These are phyloP conservation scores for Terana coerulea DNA, from an alignment of 768 basidiomycete genomes.

Conservation along the genomic window DNA sequence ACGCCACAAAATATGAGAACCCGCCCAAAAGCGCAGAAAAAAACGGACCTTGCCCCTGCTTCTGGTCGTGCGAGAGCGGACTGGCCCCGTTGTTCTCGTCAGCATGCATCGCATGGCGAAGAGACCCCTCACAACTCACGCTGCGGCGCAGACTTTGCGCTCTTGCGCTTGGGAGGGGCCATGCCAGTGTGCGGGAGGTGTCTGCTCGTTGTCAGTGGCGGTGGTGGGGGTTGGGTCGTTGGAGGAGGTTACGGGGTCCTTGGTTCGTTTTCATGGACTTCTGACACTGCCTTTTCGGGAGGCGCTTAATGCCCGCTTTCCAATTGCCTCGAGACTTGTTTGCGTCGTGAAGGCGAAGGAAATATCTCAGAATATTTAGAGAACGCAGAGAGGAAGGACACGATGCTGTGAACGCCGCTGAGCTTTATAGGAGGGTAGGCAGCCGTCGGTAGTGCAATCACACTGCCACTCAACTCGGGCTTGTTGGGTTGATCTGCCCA, in stretches of 20 bases:
- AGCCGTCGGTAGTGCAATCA: no score
- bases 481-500: no score
- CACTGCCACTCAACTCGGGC: no score
- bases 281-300: slow-evolving; percentile 19
- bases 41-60: slow-evolving; percentile 46
- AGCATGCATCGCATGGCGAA: slow-evolving; percentile 16
- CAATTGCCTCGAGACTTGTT: no score
- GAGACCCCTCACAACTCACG: slow-evolving; percentile 31
- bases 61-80: slow-evolving; percentile 55
- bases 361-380: no score
- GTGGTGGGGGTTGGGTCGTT: slow-evolving; percentile 29
- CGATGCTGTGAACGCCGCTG: no score
- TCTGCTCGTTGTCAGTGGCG: slow-evolving; percentile 17
- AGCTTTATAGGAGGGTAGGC: no score
- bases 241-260: slow-evolving; percentile 24
- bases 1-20: slow-evolving; percentile 4
- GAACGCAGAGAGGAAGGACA: no score
- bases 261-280: slow-evolving; percentile 20
- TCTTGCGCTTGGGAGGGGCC: slow-evolving; percentile 39
- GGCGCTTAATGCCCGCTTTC: not conserved
- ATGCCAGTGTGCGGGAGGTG: slow-evolving; percentile 26
- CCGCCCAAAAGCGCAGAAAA: not conserved
- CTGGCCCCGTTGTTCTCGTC: slow-evolving; percentile 31
- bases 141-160: slow-evolving; percentile 33
- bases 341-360: no score